Conservation (phyloP, 2,329 filamentous ascomycete species). For the Monilinia fructicola region DNA sequence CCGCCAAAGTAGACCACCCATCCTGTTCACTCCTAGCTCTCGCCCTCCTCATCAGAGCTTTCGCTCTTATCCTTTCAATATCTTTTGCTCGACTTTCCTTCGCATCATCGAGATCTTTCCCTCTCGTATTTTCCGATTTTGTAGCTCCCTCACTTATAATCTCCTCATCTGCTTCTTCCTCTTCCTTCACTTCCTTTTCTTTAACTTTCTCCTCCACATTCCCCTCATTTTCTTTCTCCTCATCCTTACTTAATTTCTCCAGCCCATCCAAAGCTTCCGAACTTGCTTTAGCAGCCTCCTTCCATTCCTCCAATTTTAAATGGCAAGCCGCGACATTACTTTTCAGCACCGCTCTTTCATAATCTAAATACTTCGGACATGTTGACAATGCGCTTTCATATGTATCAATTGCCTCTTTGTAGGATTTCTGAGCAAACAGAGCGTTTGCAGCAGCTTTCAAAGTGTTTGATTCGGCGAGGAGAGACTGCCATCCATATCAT, state of each 20-base stretch:
- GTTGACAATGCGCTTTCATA: conserved; percentile 79
- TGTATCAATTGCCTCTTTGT: conserved; percentile 73
- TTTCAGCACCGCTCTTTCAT: conserved; percentile 80
- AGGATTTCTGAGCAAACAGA: conserved; percentile 71
- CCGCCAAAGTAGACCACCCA: conserved; percentile 77
- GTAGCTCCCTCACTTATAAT: conserved; percentile 60
- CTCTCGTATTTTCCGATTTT: conserved; percentile 44
- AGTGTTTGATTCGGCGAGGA: conserved; percentile 68
- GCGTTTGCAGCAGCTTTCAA: conserved; percentile 76
- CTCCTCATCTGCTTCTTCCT: conserved; percentile 55
- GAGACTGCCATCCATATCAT: conserved; percentile 48
- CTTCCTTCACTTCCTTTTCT: conserved; percentile 44
- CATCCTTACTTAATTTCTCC: conserved; percentile 53
- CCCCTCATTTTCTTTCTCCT: conserved; percentile 40
- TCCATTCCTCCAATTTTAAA: conserved; percentile 82
- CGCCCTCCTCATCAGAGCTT: conserved; percentile 64
- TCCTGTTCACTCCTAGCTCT: conserved; percentile 60
- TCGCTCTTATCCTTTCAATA: conserved; percentile 74
- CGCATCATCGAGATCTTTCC: conserved; percentile 49
- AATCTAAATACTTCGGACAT: conserved; percentile 83
- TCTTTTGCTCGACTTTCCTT: conserved; percentile 77
- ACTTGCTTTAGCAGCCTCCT: conserved; percentile 73
- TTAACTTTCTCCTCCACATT: conserved; percentile 52
- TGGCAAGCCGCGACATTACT: conserved; percentile 91
- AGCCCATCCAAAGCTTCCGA: conserved; percentile 71